Percentiles rank a stretch among this genome's conserved stretches.
These are phyloP conservation scores for Vigna radiata DNA, from an alignment of 306 rosid species.

Conservation along the genomic window DNA sequence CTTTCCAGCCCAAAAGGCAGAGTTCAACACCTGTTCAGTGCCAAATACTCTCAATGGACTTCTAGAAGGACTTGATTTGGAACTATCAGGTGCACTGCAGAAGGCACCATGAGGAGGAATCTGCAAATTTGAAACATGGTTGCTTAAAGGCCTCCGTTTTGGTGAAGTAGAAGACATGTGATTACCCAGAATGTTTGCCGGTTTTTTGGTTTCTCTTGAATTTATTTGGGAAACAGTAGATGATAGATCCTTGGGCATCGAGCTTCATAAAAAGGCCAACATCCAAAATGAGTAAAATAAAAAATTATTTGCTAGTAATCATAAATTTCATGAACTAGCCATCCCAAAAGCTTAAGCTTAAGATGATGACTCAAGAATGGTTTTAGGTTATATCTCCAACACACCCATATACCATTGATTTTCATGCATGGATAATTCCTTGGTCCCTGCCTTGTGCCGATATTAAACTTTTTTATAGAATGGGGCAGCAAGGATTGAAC, in stretches of 20 bases:
- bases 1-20: slow-evolving; percentile 46
- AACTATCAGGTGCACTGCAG: slow-evolving; percentile 86
- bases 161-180: slow-evolving; percentile 62
- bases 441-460: not conserved
- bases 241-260: slow-evolving; percentile 69
- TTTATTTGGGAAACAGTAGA: slow-evolving; percentile 49
- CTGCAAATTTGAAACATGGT: slow-evolving; percentile 76
- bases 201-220: slow-evolving; percentile 63
- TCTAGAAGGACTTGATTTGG: slow-evolving; percentile 45
- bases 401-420: not conserved
- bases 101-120: slow-evolving; percentile 80
- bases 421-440: not conserved
- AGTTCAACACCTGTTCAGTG: slow-evolving; percentile 46
- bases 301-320: slow-evolving; percentile 38
- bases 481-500: not conserved
- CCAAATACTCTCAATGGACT: slow-evolving; percentile 50
- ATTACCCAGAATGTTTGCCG: slow-evolving; percentile 61
- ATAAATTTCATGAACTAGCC: not conserved
- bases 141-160: slow-evolving; percentile 77
- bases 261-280: slow-evolving; percentile 54
- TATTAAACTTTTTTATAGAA: not conserved
- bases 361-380: not conserved
- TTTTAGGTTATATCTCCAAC: not conserved
- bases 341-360: not conserved
- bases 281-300: slow-evolving; percentile 40